Evolutionary conservation across 345 rosid genomes (phyloP), one percentile per base, ranked within the genome.

Genomic region (Carallia pectinifolia): DNA sequence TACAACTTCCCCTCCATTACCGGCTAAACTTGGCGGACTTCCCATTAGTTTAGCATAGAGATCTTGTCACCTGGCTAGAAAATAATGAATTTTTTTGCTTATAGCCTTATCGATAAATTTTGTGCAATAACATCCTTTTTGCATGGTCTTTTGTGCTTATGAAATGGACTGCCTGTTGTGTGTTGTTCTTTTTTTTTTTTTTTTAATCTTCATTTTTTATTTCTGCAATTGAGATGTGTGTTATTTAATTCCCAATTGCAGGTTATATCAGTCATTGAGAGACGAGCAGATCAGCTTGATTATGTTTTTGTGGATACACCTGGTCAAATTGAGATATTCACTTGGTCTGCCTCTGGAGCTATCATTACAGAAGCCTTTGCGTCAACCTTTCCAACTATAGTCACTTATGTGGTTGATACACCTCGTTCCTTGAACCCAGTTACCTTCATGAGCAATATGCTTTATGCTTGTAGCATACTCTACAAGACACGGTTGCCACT

Each of bases 261-360:
- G 97, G 90, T 88, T 65, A 67, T 90, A 77, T 79, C 85, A 7
- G 78, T 87, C 70, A 85, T 90, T 78, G 97, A 90, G 86, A 90
- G 71, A 70, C 84, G 97, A 61, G 97, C 94, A 56, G 87, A 88
- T 74, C 90, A 90, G 77, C 91, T 90, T 80, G 96, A 90, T 75
- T 90, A 88, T 79, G 94, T 90, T 68, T 81, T 90, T 48, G 97
- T 87, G 77, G 97, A 90, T 71, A 90, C 97, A 59, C 97, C 97
- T 75, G 94, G 97, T 66, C 97, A 90, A 77, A 90, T 88, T 78
- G 97, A 90, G 81, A 90, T 90, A 72, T 88, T 90, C 50, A 90
- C 97, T 31, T 90, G 97, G 97, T 90, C 97, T 75, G 97, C 97
- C 69, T 90, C 97, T 36, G 97, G 97, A 50, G 97, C 97, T 73